Evolutionary conservation across 208 protist genomes (phyloP).

Genomic region (Kentomonas sorsogonicus): DNA sequence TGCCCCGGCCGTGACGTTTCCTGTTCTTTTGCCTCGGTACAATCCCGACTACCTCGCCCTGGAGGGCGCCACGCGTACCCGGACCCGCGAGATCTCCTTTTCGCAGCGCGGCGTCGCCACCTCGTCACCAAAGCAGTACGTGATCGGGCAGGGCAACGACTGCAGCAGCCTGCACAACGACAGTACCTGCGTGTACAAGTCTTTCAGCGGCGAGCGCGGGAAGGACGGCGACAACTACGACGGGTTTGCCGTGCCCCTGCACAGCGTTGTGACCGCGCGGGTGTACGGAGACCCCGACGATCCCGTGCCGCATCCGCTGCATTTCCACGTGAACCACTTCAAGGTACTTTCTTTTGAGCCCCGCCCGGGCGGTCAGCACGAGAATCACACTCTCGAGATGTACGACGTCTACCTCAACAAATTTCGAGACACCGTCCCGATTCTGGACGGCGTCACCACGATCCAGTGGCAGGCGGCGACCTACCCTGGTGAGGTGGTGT

Average conservation of each 20-base stretch:
- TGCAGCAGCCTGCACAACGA: slow-evolving; percentile 56
- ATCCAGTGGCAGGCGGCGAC: slow-evolving; percentile 78
- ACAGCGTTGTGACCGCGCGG: slow-evolving; percentile 50
- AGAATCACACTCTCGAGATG: slow-evolving; percentile 61
- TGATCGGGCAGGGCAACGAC: slow-evolving; percentile 61
- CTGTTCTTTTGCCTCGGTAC: slow-evolving; percentile 31
- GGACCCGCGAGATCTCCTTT: slow-evolving; percentile 59
- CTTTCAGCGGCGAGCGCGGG: slow-evolving; percentile 49
- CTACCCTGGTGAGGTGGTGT: slow-evolving; percentile 75
- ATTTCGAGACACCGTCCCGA: slow-evolving; percentile 82
- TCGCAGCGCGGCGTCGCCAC: slow-evolving; percentile 43
- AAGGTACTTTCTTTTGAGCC: slow-evolving; percentile 64
- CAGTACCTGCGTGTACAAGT: slow-evolving; percentile 55
- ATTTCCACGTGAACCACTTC: slow-evolving; percentile 88
- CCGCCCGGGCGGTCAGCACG: slow-evolving; percentile 59
- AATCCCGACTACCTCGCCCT: slow-evolving; percentile 46
- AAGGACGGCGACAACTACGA: slow-evolving; percentile 24
- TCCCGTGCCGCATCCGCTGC: slow-evolving; percentile 65
- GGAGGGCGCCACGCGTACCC: neutral
- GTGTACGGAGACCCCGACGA: slow-evolving; percentile 74
- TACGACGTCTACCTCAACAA: slow-evolving; percentile 60
- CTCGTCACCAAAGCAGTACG: slow-evolving; percentile 30
- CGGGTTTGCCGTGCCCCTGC: slow-evolving; percentile 64
- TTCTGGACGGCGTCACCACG: slow-evolving; percentile 71
- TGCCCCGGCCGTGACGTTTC: slow-evolving; percentile 21